Evolutionary conservation across 2,329 filamentous ascomycete genomes (phyloP), one percentile per base, ranked within the genome.

Genomic region (Dothideomycetes sp.): DNA sequence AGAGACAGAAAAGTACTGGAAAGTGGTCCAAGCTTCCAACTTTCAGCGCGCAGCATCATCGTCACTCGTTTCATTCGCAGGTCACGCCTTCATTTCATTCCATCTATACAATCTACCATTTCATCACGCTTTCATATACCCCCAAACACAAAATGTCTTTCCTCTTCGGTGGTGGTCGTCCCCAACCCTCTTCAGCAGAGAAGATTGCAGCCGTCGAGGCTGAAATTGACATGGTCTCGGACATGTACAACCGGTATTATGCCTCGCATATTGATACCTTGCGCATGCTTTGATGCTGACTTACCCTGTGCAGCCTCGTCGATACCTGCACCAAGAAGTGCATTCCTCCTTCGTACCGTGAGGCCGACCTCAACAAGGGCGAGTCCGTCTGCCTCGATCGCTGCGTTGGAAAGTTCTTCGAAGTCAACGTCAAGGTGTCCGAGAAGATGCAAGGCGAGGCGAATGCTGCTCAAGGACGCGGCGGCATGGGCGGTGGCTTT

Each of bases 311-410:
- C 37, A 60, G 56, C 51, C 76, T 96, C 48, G 81, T 86, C 56
- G 79, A 85, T 64, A 84, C 85, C 47, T 98, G 91, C 77, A 79
- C 84, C 51, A 79, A 82, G 61, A 98, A 98, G 72, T 98, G 91
- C 68, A 77, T 98, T 52, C 89, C 89, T 47, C 73, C 70, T 57
- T 79, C 89, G 55, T 98, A 96, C 77, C 86, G 87, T 62, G 91
- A 98, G 70, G 79, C 77, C 62, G 89, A 98, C 54, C 79, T 98
- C 57, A 94, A 95, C 77, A 98, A 98, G 72, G 93, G 88, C 73
- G 91, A 98, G 68, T 87, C 83, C 52, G 91, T 98, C 54, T 98
- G 93, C 70, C 79, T 98, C 53, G 91, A 98, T 69, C 85, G 91
- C 57, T 98, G 93, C 68, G 84, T 93, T 43, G 76, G 84, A 59